phyloP scores from a whole-genome alignment of 2,329 filamentous ascomycete species.

The Aspergillus cejpii region DNA sequence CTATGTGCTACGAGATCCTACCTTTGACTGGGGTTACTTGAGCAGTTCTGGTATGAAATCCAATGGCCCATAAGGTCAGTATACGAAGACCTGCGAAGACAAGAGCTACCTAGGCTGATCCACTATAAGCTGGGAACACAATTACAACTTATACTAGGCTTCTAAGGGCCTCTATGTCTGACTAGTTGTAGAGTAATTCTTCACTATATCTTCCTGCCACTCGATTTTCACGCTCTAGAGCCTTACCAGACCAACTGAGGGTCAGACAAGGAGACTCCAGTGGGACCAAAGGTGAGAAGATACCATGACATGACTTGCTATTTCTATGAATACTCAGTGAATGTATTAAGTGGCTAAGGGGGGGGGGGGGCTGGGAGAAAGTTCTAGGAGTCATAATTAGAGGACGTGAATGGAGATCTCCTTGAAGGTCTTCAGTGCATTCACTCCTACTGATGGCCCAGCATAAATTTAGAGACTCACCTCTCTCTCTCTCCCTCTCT shows the following conservation, averaged over 20 bases:
- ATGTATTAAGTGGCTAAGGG: neutral
- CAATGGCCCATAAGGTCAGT: too few species aligned
- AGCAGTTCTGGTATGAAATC: too few species aligned
- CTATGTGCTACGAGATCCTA: too few species aligned
- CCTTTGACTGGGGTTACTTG: too few species aligned
- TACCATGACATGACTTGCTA: neutral
- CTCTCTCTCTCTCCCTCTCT: neutral
- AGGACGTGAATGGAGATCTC: neutral
- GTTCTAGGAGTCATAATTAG: neutral
- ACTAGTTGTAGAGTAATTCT: too few species aligned
- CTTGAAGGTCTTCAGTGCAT: neutral
- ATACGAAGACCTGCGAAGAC: too few species aligned
- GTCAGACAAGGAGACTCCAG: neutral
- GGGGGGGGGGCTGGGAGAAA: neutral
- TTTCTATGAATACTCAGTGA: neutral
- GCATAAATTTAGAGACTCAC: neutral
- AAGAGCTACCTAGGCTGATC: too few species aligned
- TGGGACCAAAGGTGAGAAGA: neutral
- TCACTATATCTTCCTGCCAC: too few species aligned
- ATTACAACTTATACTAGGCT: too few species aligned
- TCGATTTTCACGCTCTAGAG: too few species aligned
- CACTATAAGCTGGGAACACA: too few species aligned
- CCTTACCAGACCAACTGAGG: neutral
- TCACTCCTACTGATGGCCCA: conserved; percentile 1
- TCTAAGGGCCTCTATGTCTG: too few species aligned